Conservation (phyloP, 2,329 filamentous ascomycete genomes). For the Cryphonectria nitschkei region DNA sequence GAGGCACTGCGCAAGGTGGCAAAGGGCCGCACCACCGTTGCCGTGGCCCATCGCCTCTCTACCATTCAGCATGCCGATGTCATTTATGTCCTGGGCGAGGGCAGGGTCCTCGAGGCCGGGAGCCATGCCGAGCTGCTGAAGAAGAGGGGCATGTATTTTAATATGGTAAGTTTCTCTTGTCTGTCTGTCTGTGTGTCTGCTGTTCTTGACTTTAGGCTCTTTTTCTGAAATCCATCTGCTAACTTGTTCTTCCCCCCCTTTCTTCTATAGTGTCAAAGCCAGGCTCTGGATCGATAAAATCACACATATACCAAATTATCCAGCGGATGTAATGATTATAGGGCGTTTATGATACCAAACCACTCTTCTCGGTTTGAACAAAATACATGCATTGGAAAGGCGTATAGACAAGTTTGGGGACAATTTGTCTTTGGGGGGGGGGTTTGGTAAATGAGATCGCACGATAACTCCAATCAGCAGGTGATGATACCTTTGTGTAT, state of each 20-base stretch:
- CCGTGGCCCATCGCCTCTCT: constrained; percentile 76
- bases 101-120: constrained; percentile 59
- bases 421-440: neutral
- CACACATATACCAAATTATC: neutral
- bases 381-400: neutral
- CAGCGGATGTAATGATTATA: neutral
- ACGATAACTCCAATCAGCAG: neutral
- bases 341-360: neutral
- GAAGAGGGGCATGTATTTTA: constrained; percentile 58
- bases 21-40: constrained; percentile 67
- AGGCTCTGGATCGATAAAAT: constrained; percentile 53
- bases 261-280: constrained; percentile 56
- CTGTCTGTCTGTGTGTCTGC: neutral
- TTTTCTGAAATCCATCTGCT: neutral
- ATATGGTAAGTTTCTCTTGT: constrained; percentile 54
- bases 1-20: constrained; percentile 68
- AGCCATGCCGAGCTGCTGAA: constrained; percentile 55
- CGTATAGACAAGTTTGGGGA: neutral
- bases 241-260: neutral
- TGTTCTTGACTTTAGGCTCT: neutral
- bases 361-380: neutral
- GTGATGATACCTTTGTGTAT: neutral
- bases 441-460: no score
- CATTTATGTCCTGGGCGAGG: constrained; percentile 78
- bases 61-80: constrained; percentile 79